phyloP scores from a whole-genome alignment of 1,139 yeast genomes.

The Scheffersomyces stambukii region DNA sequence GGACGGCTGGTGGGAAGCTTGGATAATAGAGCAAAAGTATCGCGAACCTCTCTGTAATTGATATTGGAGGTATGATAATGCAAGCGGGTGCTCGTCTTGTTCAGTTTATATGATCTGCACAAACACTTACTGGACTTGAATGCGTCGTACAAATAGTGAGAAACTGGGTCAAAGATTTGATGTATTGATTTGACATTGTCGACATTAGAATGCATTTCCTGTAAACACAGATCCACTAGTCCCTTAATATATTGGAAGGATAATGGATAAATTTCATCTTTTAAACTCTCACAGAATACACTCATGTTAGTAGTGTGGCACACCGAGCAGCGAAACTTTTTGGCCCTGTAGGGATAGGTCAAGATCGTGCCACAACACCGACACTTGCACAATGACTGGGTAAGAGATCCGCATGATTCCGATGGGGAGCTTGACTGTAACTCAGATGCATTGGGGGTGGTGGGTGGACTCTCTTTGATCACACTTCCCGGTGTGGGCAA shows the following conservation, averaged over 20 bases:
- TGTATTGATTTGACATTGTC: slow-evolving; percentile 20
- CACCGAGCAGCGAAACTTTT: slow-evolving; percentile 53
- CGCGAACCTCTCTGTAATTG: slow-evolving; percentile 40
- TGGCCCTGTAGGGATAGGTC: slow-evolving; percentile 41
- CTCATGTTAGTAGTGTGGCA: slow-evolving; percentile 49
- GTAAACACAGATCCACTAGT: slow-evolving; percentile 27
- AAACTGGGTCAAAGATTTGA: slow-evolving; percentile 48
- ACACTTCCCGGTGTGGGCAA: no score
- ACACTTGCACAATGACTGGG: slow-evolving; percentile 19
- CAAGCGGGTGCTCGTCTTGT: slow-evolving; percentile 16
- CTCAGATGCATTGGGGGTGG: slow-evolving; percentile 4
- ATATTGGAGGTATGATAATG: slow-evolving; percentile 43
- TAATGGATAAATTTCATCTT: slow-evolving; percentile 19
- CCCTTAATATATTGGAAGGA: slow-evolving; percentile 24
- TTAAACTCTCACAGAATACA: no score
- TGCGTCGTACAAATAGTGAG: slow-evolving; percentile 33
- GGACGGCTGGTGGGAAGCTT: slow-evolving; percentile 60
- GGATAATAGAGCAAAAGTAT: slow-evolving; percentile 38
- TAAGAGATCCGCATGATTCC: slow-evolving; percentile 3
- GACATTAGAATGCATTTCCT: slow-evolving; percentile 11
- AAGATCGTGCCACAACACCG: slow-evolving; percentile 62
- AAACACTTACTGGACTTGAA: slow-evolving; percentile 41
- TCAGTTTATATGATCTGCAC: slow-evolving; percentile 46
- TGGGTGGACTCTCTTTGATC: no score
- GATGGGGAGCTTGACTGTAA: slow-evolving; percentile 2